Percentiles rank a stretch among this genome's conserved stretches.
Conservation (phyloP, 2,329 filamentous ascomycete species). For the Fusarium brevicatenulatum region DNA sequence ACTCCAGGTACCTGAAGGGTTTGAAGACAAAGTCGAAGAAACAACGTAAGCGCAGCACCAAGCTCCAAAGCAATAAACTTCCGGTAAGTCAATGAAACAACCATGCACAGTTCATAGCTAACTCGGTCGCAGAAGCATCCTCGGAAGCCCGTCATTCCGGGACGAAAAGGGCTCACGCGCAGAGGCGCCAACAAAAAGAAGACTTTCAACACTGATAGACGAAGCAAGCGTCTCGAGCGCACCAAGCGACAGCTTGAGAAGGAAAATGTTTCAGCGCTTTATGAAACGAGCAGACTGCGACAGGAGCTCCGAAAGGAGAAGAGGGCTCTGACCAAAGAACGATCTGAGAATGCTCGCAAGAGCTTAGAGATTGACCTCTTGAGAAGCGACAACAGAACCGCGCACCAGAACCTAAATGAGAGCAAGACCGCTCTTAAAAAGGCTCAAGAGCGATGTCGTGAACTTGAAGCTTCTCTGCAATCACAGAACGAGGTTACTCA, state of each 20-base stretch:
- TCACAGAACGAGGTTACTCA: accelerated
- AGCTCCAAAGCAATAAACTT: accelerated
- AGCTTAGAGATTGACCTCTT: neutral
- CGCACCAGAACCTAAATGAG: accelerated
- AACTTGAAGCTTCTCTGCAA: neutral
- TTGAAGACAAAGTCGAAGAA: neutral
- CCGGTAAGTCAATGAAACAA: neutral
- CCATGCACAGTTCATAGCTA: accelerated
- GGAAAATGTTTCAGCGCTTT: neutral
- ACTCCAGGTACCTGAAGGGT: neutral
- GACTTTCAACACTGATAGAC: no score
- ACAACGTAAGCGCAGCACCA: accelerated
- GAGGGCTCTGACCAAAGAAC: neutral
- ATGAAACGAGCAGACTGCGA: neutral
- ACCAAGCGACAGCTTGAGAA: neutral
- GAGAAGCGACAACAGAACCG: neutral
- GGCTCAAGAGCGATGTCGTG: neutral
- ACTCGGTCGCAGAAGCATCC: neutral
- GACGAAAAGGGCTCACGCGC: neutral
- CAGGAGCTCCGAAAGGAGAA: neutral
- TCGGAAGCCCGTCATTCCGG: neutral
- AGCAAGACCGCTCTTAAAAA: accelerated
- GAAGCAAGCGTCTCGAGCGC: neutral
- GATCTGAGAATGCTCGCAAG: neutral
- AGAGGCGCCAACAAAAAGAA: neutral